Percentiles rank a stretch among this genome's conserved stretches.
Evolutionary conservation across 139 green algal species (phyloP).

Genomic region (Volvox africanus): DNA sequence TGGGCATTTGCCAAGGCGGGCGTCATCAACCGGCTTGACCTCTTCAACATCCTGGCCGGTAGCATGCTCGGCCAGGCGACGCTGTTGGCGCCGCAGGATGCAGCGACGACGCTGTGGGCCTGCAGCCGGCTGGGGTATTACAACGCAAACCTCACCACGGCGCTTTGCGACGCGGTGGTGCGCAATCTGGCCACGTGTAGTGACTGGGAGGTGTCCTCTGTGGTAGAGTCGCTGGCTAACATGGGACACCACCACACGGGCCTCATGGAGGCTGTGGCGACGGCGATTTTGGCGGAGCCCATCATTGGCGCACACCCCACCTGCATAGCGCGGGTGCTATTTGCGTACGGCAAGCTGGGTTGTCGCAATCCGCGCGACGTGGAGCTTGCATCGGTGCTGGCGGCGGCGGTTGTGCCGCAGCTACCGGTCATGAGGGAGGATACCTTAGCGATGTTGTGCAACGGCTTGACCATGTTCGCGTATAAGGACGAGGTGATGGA

Average conservation of each 20-base stretch:
- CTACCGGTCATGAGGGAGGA: background rate
- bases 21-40: background rate
- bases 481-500: background rate
- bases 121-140: conserved; percentile 1
- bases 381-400: background rate
- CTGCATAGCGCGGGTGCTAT: background rate
- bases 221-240: conserved; percentile 11
- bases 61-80: conserved; percentile 34
- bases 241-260: conserved; percentile 21
- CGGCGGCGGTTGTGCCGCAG: conserved; percentile 10
- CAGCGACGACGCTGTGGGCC: background rate
- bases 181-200: background rate
- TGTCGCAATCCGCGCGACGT: background rate
- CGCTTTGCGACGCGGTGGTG: conserved; percentile 25
- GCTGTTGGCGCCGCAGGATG: conserved; percentile 34
- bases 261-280: conserved; percentile 35
- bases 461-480: background rate
- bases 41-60: conserved; percentile 12
- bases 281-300: conserved; percentile 22
- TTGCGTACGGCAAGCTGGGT: conserved; percentile 4
- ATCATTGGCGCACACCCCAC: conserved; percentile 6
- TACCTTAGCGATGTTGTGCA: background rate
- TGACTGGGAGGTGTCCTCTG: background rate
- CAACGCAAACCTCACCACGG: background rate
- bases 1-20: conserved; percentile 29